Evolutionary conservation across 2,329 filamentous ascomycete species (phyloP).

Genomic region (Curvularia spicifera): DNA sequence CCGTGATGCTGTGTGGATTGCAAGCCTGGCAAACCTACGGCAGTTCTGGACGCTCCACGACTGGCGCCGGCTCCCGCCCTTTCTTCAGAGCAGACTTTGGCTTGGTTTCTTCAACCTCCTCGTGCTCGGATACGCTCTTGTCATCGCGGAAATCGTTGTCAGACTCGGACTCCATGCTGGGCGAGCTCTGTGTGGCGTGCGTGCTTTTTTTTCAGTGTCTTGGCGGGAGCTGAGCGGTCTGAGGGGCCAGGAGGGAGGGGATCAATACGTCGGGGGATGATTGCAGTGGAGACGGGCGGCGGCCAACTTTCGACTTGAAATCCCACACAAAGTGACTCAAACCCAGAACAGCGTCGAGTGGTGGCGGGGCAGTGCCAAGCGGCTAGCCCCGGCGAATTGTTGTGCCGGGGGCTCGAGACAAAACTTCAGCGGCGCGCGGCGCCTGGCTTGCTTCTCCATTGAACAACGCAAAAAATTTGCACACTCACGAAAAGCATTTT

Average conservation of each 20-base stretch:
- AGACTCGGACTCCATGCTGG: slow-evolving; percentile 52
- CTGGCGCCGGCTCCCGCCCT: slow-evolving; percentile 62
- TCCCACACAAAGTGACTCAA: slow-evolving; percentile 45
- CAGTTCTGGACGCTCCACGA: slow-evolving; percentile 67
- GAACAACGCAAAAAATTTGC: slow-evolving; percentile 65
- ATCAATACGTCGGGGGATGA: slow-evolving; percentile 7
- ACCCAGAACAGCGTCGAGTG: slow-evolving; percentile 36
- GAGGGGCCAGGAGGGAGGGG: background rate
- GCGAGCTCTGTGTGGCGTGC: slow-evolving; percentile 7
- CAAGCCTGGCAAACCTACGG: slow-evolving; percentile 55
- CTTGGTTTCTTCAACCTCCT: slow-evolving; percentile 68
- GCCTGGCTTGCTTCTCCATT: slow-evolving; percentile 51
- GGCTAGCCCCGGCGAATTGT: slow-evolving; percentile 23
- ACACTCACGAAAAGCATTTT: slow-evolving; percentile 66
- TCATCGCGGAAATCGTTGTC: slow-evolving; percentile 51
- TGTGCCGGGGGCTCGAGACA: slow-evolving; percentile 29
- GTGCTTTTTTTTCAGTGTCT: background rate
- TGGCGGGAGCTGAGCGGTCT: background rate
- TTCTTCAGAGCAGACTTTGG: slow-evolving; percentile 89
- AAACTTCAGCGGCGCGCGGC: slow-evolving; percentile 33
- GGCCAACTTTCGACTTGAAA: slow-evolving; percentile 26
- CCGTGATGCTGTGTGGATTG: slow-evolving; percentile 7
- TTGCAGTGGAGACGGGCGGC: slow-evolving; percentile 18
- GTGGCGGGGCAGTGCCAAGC: slow-evolving; percentile 33
- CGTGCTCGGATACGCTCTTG: slow-evolving; percentile 70